These are phyloP conservation scores for Simmondsia chinensis DNA, from an alignment of 148 eudicot genomes.

Conservation along the genomic window DNA sequence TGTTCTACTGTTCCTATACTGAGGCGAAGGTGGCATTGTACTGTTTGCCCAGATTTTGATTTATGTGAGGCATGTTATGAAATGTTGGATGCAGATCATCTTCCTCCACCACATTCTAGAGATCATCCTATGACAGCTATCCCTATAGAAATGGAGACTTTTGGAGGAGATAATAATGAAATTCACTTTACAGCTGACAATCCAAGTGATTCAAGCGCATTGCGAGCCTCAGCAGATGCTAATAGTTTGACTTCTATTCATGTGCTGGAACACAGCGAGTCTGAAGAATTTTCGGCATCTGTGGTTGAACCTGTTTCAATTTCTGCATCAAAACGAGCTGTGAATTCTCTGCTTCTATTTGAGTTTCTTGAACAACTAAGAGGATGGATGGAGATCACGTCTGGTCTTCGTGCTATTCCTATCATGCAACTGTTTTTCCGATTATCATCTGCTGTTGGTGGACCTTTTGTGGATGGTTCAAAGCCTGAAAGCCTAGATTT, in stretches of 20 bases:
- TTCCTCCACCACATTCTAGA: constrained; percentile 95
- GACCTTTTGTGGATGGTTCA: constrained; percentile 79
- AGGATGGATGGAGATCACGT: constrained; percentile 95
- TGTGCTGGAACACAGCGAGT: constrained; percentile 69
- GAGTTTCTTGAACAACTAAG: constrained; percentile 80
- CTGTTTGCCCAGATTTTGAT: constrained; percentile 98
- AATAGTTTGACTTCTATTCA: constrained; percentile 63
- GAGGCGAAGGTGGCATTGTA: constrained; percentile 94
- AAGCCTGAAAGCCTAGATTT: constrained; percentile 73
- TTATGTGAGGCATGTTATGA: constrained; percentile 96
- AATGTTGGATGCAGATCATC: constrained; percentile 76
- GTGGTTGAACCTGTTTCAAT: constrained; percentile 80
- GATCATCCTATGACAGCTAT: constrained; percentile 98
- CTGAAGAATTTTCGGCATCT: constrained; percentile 66
- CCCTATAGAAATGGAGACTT: constrained; percentile 88
- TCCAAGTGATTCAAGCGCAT: constrained; percentile 41
- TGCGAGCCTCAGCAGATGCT: constrained; percentile 45
- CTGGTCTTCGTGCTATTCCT: constrained; percentile 87
- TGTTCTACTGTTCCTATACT: constrained; percentile 97
- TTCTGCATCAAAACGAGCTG: constrained; percentile 95
- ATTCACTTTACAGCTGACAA: constrained; percentile 70
- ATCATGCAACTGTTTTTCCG: constrained; percentile 93
- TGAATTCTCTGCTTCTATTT: constrained; percentile 81
- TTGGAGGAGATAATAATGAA: constrained; percentile 77
- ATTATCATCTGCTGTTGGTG: constrained; percentile 92